Base-by-base conservation (phyloP, 1,139 yeast genomes). In the Geotrichum aggregatum region DNA sequence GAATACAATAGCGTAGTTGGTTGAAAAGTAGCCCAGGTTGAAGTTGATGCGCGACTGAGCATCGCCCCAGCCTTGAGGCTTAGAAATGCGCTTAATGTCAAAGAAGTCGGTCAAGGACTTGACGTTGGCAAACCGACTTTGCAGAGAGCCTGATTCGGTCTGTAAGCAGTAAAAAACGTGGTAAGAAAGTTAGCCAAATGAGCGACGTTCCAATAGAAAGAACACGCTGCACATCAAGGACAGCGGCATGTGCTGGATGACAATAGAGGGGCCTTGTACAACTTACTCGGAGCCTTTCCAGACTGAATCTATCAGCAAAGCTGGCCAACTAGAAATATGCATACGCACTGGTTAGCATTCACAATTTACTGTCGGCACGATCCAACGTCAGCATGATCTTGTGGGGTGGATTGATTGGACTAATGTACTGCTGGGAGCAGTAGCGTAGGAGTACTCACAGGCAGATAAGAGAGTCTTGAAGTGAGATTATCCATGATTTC, bases 41-140 rank as follows among this genome's bases (percentile, higher is more conserved):
- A 81, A 92, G 49, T 84, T 74, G 47, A 91, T 87, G 68, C 98
- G 81, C 63, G 87, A 80, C 72, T 94, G 98, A 50, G 87, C 76
- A 60, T 94, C 99, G 46, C 87, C 84, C 71, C 89, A 84, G 69
- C 89, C 91, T 54, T 80, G 81, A 22, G 99, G 98, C 69, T 88
- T 89, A 47, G 95, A 85, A 57, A 92, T 70, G 67, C 96, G 83
- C 71, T 92, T 86, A 64, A 87, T 73, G 68, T 92, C 98, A 64
- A 92, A 87, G 67, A 92, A 92, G 68, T 92, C 98, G 68, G 87
- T 95, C 44, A 95, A 89, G 41, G 96, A 87, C 67, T 86, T 83
- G 60, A 92, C 72, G 65, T 87, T 82, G 52, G 95, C 74, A 58
- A 89, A 75, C 56, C 84, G 80, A 44, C 76, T 65, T 66, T 84